Conservation (phyloP, 2,329 filamentous ascomycete genomes). For the Alternaria brassicicola region DNA sequence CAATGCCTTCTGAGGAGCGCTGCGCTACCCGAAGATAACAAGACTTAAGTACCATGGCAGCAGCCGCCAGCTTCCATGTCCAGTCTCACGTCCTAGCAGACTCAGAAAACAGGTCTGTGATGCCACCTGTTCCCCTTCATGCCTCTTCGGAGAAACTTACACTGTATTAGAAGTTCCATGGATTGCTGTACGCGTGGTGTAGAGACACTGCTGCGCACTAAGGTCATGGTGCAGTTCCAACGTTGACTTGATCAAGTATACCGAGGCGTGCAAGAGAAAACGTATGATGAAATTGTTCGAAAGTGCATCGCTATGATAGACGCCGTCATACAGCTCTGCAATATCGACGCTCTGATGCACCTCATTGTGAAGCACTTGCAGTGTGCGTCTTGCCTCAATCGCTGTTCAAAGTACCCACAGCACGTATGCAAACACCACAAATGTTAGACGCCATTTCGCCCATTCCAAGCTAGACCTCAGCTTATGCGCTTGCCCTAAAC, state of each 20-base stretch:
- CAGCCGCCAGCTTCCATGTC: no score
- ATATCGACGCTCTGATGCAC: background rate
- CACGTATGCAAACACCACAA: background rate
- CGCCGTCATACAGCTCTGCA: background rate
- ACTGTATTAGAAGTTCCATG: no score
- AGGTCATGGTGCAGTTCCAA: background rate
- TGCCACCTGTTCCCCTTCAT: no score
- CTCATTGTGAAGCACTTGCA: background rate
- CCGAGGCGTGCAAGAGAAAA: background rate
- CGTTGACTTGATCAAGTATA: background rate
- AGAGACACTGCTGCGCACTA: background rate
- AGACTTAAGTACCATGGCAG: no score
- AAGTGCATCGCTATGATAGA: background rate
- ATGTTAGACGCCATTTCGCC: conserved; percentile 1
- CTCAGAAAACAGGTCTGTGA: no score
- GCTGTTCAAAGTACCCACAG: background rate
- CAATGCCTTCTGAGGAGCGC: no score
- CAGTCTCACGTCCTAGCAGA: no score
- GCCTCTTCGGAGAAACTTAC: no score
- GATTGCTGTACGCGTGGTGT: no score
- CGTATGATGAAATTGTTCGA: no score
- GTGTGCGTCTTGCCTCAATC: background rate
- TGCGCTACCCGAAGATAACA: no score
- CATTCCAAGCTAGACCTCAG: background rate
- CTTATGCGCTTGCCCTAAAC: conserved; percentile 28